phyloP scores from a whole-genome alignment of 768 basidiomycete genomes.

The Arthromyces matolae region DNA sequence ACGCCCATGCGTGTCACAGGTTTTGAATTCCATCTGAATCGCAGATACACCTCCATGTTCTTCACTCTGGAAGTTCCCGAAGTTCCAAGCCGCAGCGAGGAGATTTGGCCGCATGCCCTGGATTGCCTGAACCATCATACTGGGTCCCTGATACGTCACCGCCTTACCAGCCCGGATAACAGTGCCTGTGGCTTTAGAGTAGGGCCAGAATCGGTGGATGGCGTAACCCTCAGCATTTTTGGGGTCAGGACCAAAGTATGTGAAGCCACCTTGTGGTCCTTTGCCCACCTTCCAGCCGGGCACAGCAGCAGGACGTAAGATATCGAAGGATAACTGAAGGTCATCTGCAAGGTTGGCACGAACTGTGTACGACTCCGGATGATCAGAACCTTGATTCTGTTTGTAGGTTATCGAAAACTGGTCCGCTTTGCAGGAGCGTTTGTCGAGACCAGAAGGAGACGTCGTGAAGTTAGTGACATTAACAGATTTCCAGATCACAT shows the following conservation, averaged over 20 bases:
- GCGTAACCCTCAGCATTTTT: conserved; percentile 3
- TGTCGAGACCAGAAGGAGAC: conserved; percentile 75
- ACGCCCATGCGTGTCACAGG: conserved; percentile 72
- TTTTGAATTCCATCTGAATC: conserved; percentile 95
- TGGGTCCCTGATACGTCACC: conserved; percentile 52
- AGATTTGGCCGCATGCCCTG: conserved; percentile 98
- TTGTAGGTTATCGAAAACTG: conserved; percentile 76
- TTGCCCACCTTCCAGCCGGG: conserved; percentile 92
- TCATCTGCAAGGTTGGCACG: conserved; percentile 75
- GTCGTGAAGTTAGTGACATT: conserved; percentile 79
- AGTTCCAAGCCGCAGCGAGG: conserved; percentile 93
- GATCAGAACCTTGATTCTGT: conserved; percentile 48
- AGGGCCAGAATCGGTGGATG: conserved; percentile 5
- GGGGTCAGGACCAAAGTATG: conserved; percentile 40
- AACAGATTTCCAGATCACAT: conserved; percentile 80
- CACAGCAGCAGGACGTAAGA: conserved; percentile 62
- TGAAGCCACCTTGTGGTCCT: conserved; percentile 83
- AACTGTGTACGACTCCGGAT: conserved; percentile 76
- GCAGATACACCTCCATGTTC: conserved; percentile 75
- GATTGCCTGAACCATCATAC: conserved; percentile 93
- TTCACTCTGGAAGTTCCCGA: conserved; percentile 82
- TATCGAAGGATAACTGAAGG: conserved; percentile 74
- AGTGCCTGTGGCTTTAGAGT: conserved; percentile 43
- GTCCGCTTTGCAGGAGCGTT: conserved; percentile 82
- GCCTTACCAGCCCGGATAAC: conserved; percentile 66